A percentile compares a stretch with the other conserved stretches of the same genome.
phyloP scores from a whole-genome alignment of 2,329 filamentous ascomycete genomes.

The Cladosporium austrohemisphaericum region DNA sequence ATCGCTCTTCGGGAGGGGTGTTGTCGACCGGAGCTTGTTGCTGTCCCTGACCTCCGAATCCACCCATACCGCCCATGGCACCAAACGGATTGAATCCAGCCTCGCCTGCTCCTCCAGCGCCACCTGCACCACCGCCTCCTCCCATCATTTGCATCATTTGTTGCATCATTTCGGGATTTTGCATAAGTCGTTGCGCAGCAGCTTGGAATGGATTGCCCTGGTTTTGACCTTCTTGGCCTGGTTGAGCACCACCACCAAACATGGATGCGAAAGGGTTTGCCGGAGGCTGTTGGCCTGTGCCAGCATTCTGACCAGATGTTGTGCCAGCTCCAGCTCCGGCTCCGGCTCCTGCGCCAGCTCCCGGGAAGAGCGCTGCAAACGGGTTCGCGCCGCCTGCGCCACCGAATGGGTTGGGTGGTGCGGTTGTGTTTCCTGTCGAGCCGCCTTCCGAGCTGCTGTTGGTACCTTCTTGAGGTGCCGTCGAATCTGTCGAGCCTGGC shows the following conservation, averaged over 20 bases:
- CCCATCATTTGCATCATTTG: constrained; percentile 54
- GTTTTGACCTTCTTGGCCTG: constrained; percentile 17
- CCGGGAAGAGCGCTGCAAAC: constrained; percentile 58
- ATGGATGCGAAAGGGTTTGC: constrained; percentile 67
- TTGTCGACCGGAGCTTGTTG: constrained; percentile 66
- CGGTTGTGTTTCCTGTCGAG: constrained; percentile 32
- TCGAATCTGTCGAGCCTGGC: constrained; percentile 86
- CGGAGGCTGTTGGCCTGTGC: constrained; percentile 27
- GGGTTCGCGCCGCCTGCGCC: constrained; percentile 47
- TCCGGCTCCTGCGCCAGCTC: constrained; percentile 19
- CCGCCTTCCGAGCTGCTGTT: constrained; percentile 17
- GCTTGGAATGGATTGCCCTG: constrained; percentile 49
- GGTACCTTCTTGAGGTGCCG: constrained; percentile 45
- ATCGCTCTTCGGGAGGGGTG: constrained; percentile 88
- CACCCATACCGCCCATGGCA: constrained; percentile 37
- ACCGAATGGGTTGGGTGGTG: constrained; percentile 46
- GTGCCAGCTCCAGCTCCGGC: constrained; percentile 18
- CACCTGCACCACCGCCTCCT: constrained; percentile 40
- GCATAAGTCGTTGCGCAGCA: constrained; percentile 48
- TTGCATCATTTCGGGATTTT: constrained; percentile 57
- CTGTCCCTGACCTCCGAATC: constrained; percentile 29
- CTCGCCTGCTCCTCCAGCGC: constrained; percentile 24
- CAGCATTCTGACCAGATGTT: constrained; percentile 26
- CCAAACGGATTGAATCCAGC: constrained; percentile 44
- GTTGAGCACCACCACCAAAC: constrained; percentile 43